These are phyloP conservation scores for Suhomyces coccinellae DNA, from an alignment of 1,139 yeast genomes.

Conservation along the genomic window DNA sequence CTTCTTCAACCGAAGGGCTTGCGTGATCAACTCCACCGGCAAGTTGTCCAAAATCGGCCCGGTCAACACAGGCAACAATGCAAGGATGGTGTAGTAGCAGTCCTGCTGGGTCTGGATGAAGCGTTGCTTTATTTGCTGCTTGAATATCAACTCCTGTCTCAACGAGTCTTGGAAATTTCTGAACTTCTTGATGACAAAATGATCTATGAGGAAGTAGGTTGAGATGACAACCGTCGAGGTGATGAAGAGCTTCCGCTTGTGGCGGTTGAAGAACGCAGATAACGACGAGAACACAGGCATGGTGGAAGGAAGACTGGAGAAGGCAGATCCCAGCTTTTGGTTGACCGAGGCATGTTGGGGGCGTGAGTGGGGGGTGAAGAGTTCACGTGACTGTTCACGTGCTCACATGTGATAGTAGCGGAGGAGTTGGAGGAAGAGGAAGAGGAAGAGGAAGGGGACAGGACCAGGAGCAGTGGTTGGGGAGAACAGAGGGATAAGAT, in stretches of 20 bases:
- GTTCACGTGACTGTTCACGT: background rate
- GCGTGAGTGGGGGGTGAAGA: background rate
- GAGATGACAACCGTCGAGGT: constrained; percentile 61
- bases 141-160: constrained; percentile 72
- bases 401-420: background rate
- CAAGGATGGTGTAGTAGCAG: constrained; percentile 80
- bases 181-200: constrained; percentile 58
- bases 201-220: constrained; percentile 56
- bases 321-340: background rate
- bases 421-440: no score
- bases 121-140: constrained; percentile 66
- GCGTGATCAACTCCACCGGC: constrained; percentile 74
- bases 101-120: constrained; percentile 93
- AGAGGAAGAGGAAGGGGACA: no score
- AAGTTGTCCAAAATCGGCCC: constrained; percentile 61
- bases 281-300: constrained; percentile 56
- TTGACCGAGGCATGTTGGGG: constrained; percentile 7
- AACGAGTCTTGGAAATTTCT: constrained; percentile 67
- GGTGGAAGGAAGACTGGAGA: background rate
- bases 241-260: constrained; percentile 58
- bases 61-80: constrained; percentile 76
- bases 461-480: no score
- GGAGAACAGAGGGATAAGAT: no score
- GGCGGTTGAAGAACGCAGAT: constrained; percentile 58
- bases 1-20: constrained; percentile 66